Evolutionary conservation across 441 rosid species (phyloP), one percentile per base, ranked within the genome.

Genomic region (Croton laevigatus): DNA sequence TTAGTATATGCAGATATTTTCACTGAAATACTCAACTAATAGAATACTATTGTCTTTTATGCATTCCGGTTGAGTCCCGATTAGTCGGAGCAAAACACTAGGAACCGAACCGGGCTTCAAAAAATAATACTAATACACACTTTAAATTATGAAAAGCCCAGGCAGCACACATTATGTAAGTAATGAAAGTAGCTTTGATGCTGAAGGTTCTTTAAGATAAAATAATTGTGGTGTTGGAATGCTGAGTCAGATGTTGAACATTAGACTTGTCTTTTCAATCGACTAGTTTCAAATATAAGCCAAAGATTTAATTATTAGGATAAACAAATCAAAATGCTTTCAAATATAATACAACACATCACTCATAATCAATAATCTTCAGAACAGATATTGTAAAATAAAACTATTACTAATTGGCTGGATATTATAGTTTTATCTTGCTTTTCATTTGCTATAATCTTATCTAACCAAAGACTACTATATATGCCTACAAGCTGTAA

Each of bases 151-250:
- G 34, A 68, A 73, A 65, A n/a, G 7, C 59, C 42, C 69, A 70
- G 71, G 70, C 73, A 70, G 67, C 20, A 53, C 57, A 44, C 51
- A 34, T 44, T 17, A 17, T 48, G 66, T 52, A 72, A 72, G 74
- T 74, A 52, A 71, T 71, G 62, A 73, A 74, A 76, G 74, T 73
- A 76, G 79, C 73, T 76, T 80, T 73, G 73, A 67, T 51, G 73
- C 74, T 69, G 71, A 72, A 78, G 78, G 68, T 70, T 78, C 79
- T 57, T 69, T 69, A 32, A 10, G 77, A 80, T 72, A 69, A 74
- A 80, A 74, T 74, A 74, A 78, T 72, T 73, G 76, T 55, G 80
- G 80, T 74, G 74, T 67, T 78, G 84, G 82, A 83, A 78, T 67
- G 76, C 71, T 71, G 84, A 80, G 48, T 80, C 86, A 72, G 72